Conservation (phyloP, 2,329 filamentous ascomycete species). For the Cercospora sesami region DNA sequence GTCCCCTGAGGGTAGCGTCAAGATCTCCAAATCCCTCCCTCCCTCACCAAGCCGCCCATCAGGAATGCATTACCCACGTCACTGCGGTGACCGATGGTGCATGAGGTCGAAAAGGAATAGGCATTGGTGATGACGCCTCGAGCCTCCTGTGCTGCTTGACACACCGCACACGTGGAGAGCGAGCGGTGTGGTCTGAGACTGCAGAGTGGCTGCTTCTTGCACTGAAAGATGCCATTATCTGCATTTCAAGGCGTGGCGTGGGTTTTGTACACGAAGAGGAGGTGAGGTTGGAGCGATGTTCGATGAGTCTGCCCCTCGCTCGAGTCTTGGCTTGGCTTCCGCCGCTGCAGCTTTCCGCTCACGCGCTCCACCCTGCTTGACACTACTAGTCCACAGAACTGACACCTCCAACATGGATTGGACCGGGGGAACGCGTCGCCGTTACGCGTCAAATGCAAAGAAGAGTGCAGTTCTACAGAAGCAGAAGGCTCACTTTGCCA, state of each 20-base stretch:
- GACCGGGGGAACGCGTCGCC: conserved; percentile 47
- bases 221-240: not conserved
- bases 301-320: not conserved
- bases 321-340: not conserved
- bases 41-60: not conserved
- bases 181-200: not conserved
- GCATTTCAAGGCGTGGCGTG: not conserved
- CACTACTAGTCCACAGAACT: not conserved
- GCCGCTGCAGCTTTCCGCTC: not conserved
- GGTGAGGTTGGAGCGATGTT: not conserved
- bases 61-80: not conserved
- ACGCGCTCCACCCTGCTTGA: not conserved
- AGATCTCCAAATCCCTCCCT: not conserved
- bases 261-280: not conserved
- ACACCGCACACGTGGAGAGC: not conserved
- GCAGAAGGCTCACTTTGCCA: conserved; percentile 52
- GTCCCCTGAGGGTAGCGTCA: not conserved
- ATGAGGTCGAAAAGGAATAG: not conserved
- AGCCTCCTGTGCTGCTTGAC: not conserved
- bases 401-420: conserved; percentile 46
- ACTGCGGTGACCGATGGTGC: not conserved
- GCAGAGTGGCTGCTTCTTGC: not conserved
- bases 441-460: conserved; percentile 36
- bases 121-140: not conserved
- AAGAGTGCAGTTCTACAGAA: conserved; percentile 41